These are phyloP conservation scores for Lepidium campestre DNA, from an alignment of 441 rosid species.

Conservation along the genomic window DNA sequence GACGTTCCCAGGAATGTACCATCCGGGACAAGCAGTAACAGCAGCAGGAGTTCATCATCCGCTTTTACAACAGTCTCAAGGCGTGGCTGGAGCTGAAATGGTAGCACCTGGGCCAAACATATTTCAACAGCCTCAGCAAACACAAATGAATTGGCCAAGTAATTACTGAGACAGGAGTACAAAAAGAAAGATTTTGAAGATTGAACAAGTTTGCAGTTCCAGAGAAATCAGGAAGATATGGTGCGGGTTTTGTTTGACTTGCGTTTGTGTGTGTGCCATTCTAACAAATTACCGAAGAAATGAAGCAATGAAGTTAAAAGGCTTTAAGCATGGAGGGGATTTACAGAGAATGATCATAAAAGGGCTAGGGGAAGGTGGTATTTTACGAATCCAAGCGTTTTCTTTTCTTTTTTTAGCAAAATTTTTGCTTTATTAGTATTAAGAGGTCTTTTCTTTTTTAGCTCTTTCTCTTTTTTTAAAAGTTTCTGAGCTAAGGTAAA, in stretches of 20 bases:
- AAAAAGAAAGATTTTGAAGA: slow-evolving; percentile 17
- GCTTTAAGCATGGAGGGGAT: slow-evolving; percentile 9
- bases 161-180: slow-evolving; percentile 51
- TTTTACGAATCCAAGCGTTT: slow-evolving; percentile 13
- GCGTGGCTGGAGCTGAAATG: slow-evolving; percentile 72
- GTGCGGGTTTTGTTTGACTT: slow-evolving; percentile 17
- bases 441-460: not conserved
- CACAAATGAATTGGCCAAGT: slow-evolving; percentile 87
- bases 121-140: slow-evolving; percentile 93
- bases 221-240: slow-evolving; percentile 25
- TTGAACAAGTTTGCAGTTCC: slow-evolving; percentile 19
- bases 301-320: slow-evolving; percentile 23
- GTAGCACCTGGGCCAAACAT: slow-evolving; percentile 66
- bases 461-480: slow-evolving; percentile 15
- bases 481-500: slow-evolving; percentile 19
- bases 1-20: slow-evolving; percentile 61
- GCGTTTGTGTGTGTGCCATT: slow-evolving; percentile 23
- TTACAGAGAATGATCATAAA: slow-evolving; percentile 20
- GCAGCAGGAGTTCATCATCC: slow-evolving; percentile 67
- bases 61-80: slow-evolving; percentile 76
- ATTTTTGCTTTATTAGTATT: slow-evolving; percentile 10
- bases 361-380: slow-evolving; percentile 17
- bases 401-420: slow-evolving; percentile 4
- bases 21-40: slow-evolving; percentile 71
- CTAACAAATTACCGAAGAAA: slow-evolving; percentile 24